Percentiles rank a stretch among this genome's conserved stretches.
Conservation (phyloP, 768 basidiomycete species). For the Dictyophora rubrovolvata region DNA sequence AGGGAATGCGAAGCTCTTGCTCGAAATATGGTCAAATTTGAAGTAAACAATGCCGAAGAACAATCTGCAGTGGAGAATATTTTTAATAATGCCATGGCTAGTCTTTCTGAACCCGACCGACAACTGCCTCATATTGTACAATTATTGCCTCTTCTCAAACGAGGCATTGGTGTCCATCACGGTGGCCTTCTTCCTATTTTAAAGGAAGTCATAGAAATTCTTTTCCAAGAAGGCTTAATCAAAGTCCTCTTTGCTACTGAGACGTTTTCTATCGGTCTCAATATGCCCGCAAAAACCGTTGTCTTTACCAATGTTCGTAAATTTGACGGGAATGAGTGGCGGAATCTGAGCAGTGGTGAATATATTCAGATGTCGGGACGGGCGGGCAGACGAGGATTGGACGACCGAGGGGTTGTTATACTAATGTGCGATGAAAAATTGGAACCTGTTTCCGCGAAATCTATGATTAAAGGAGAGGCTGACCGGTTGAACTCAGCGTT, state of each 20-base stretch:
- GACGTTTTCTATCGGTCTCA: constrained; percentile 94
- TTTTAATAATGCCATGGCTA: constrained; percentile 91
- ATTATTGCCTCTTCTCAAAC: constrained; percentile 82
- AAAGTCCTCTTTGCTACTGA: constrained; percentile 98
- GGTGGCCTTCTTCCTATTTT: constrained; percentile 94
- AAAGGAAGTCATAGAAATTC: constrained; percentile 97
- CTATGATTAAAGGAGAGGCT: constrained; percentile 97
- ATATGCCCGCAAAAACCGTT: constrained; percentile 99
- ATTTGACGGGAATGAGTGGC: constrained; percentile 91
- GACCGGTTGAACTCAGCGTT: constrained; percentile 97
- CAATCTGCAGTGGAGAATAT: constrained; percentile 78
- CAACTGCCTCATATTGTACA: constrained; percentile 89
- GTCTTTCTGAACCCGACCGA: constrained; percentile 76
- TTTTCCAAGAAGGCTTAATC: constrained; percentile 96
- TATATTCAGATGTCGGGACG: constrained; percentile 99
- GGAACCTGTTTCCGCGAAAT: constrained; percentile 83
- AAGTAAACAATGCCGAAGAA: constrained; percentile 90
- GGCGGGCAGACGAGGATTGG: constrained; percentile 91
- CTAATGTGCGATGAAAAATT: constrained; percentile 99
- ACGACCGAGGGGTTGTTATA: constrained; percentile 98
- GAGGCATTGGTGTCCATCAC: constrained; percentile 97
- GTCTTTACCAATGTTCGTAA: constrained; percentile 94
- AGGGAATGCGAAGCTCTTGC: constrained; percentile 94
- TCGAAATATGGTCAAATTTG: constrained; percentile 85
- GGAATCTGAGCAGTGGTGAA: constrained; percentile 88